Base-by-base conservation (phyloP, 805 yeast species). In the Saccharomycopsis sp. region DNA sequence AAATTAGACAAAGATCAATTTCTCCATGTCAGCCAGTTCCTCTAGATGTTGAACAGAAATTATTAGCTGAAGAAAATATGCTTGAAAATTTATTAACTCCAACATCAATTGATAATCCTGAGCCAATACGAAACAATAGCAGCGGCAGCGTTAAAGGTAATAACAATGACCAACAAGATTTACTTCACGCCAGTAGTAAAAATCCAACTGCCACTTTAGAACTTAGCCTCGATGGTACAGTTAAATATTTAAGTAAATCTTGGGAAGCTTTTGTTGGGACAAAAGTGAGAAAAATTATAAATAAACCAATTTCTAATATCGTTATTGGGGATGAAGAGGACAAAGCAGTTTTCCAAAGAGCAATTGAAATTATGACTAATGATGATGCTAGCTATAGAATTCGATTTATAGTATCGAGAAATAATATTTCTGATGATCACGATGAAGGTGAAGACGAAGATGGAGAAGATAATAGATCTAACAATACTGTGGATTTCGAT, bases 211-310 rank as follows among this genome's bases (percentile, higher is more conserved):
- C 81, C n/a, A 81, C 90, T 2, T 64, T 90, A 63, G 98, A 90
- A 61, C 65, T 93, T 50, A 89, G 82, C 56, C 63, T 87, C 57
- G 81, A 81, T 55, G 87, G 96, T 24, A 76, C 72, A 27, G 79
- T 93, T n/a, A 73, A 74, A 43, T 85, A 83, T 59, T 60, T 88
- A 21, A 75, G 90, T 51, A 75, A 74, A 51, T 75, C 81, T 52
- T 90, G 97, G 96, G 82, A 79, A 52, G 58, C 71, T 6, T 71
- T 88, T 5, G 85, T 86, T 7, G 94, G 94, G 1, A 81, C 87
- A 0, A 67, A 67, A 11, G 66, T 74, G 3, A 59, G 64, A 9
- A 77, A 79, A 56, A 67, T 84, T n/a, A 47, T 77, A 3, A 63
- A 69, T 29, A 67, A 70, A 43, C 81, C 85, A 1, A 75, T 86